Evolutionary conservation across 495 filamentous ascomycete species (phyloP), one percentile per base, ranked within the genome.

Genomic region (Penicillium angulare): DNA sequence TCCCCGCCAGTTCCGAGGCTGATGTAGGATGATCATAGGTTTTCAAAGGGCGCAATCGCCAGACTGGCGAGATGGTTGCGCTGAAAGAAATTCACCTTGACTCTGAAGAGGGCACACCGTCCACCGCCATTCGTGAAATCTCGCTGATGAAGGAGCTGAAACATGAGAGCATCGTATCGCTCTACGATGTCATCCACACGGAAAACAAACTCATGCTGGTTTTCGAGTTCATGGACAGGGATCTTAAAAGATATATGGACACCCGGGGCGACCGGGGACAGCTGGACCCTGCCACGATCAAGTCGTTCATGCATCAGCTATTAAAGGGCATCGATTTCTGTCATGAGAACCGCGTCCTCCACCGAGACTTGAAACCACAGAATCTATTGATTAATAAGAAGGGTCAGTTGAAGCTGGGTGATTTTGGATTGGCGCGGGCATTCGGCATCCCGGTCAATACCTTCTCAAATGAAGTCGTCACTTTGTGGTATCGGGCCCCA

Each of bases 191-290:
- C 26, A 97, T 99, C 59, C 93, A 99, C 66, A 97, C 93, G 47
- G 93, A 99, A 71, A 96, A 97, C 75, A 99, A 99, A 67, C 82
- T 99, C 35, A 97, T 97, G 90, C 87, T 99, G 31, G 93, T 99
- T 12, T 96, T 97, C 57, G 93, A 99, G 69, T 97, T 86, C 68
- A 95, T 99, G 86, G 93, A 99, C 69, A 85, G 91, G 59, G 93
- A 99, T 62, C 76, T 99, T n/a, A 99, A 99, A 79, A 93, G 92
- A 66, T 97, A 96, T 72, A 99, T 99, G 93, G 93, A 99, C 60
- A 85, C 84, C 15, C 81, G 88, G 22, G 87, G 88, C 56, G 86
- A 92, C 36, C 80, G 89, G 46, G 91, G 92, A 23, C 86, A 87
- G 18, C 74, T 97, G 33, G 87, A 92, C 64, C 87, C 89, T 24